These are phyloP conservation scores for Paraconiothyrium brasiliense DNA, from an alignment of 2,329 filamentous ascomycete genomes.

Conservation along the genomic window DNA sequence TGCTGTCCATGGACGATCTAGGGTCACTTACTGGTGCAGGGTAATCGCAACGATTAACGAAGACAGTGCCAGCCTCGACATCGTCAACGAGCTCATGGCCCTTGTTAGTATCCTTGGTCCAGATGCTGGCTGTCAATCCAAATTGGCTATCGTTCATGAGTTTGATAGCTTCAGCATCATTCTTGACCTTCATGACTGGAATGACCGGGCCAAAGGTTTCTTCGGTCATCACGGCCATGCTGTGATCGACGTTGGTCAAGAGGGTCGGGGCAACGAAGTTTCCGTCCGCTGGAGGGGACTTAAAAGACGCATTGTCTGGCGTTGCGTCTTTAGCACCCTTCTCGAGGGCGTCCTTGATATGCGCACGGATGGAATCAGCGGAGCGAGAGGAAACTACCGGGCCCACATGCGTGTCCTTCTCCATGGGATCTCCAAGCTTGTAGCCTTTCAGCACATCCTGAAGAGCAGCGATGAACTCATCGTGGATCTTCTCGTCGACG, in stretches of 20 bases:
- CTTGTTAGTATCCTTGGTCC: constrained; percentile 85
- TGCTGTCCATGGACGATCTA: background rate
- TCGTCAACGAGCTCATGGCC: constrained; percentile 80
- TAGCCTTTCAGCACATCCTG: constrained; percentile 82
- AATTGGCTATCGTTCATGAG: constrained; percentile 97
- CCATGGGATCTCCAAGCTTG: constrained; percentile 86
- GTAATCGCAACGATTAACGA: constrained; percentile 93
- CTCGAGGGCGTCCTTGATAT: constrained; percentile 81
- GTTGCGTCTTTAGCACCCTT: constrained; percentile 88
- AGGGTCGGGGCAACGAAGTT: constrained; percentile 91
- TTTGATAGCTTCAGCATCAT: constrained; percentile 80
- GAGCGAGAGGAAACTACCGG: constrained; percentile 87
- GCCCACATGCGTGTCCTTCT: constrained; percentile 81
- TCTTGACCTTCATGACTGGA: constrained; percentile 84
- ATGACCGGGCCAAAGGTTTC: constrained; percentile 97
- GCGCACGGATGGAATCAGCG: constrained; percentile 77
- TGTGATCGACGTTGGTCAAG: constrained; percentile 79
- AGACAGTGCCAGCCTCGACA: constrained; percentile 93
- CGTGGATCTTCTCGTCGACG: constrained; percentile 84
- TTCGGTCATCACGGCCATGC: constrained; percentile 88
- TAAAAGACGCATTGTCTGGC: constrained; percentile 81
- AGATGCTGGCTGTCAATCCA: constrained; percentile 94
- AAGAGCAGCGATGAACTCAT: constrained; percentile 79
- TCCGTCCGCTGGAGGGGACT: constrained; percentile 75
- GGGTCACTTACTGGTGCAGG: constrained; percentile 81